A percentile compares a stretch with the other conserved stretches of the same genome.
phyloP scores from a whole-genome alignment of 805 yeast genomes.

The Blastobotrys terrestris region DNA sequence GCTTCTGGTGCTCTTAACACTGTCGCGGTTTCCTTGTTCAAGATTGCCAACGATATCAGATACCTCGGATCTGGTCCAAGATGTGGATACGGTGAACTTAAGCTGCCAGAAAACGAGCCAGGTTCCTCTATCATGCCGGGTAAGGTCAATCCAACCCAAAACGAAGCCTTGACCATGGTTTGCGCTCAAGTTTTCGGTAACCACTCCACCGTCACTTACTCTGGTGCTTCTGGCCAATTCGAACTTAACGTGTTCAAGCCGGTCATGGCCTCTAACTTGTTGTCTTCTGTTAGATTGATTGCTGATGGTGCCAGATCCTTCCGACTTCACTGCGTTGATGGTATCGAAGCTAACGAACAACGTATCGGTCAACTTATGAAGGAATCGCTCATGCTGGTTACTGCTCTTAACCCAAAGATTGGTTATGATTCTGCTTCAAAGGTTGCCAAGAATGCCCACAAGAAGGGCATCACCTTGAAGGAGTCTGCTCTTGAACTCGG shows the following conservation, averaged over 20 bases:
- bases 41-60: slow-evolving; percentile 96
- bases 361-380: slow-evolving; percentile 82
- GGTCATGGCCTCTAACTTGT: slow-evolving; percentile 83
- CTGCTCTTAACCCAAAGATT: slow-evolving; percentile 97
- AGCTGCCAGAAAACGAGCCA: slow-evolving; percentile 97
- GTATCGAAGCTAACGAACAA: slow-evolving; percentile 81
- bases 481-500: slow-evolving; percentile 90
- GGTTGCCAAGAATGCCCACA: slow-evolving; percentile 98
- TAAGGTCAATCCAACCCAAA: slow-evolving; percentile 98
- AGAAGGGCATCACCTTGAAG: slow-evolving; percentile 93
- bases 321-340: slow-evolving; percentile 92
- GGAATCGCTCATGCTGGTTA: slow-evolving; percentile 96
- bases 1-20: slow-evolving; percentile 97
- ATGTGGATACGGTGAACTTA: slow-evolving; percentile 96
- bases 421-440: slow-evolving; percentile 97
- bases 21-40: slow-evolving; percentile 85
- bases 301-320: slow-evolving; percentile 88
- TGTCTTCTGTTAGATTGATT: slow-evolving; percentile 78
- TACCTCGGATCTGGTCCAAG: slow-evolving; percentile 99
- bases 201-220: slow-evolving; percentile 89
- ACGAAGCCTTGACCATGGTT: slow-evolving; percentile 98
- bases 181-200: slow-evolving; percentile 97
- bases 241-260: slow-evolving; percentile 99
- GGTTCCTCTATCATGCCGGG: slow-evolving; percentile 99
- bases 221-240: slow-evolving; percentile 98